Base-by-base conservation (phyloP, 2,329 filamentous ascomycete species). In the Alternaria consortialis region DNA sequence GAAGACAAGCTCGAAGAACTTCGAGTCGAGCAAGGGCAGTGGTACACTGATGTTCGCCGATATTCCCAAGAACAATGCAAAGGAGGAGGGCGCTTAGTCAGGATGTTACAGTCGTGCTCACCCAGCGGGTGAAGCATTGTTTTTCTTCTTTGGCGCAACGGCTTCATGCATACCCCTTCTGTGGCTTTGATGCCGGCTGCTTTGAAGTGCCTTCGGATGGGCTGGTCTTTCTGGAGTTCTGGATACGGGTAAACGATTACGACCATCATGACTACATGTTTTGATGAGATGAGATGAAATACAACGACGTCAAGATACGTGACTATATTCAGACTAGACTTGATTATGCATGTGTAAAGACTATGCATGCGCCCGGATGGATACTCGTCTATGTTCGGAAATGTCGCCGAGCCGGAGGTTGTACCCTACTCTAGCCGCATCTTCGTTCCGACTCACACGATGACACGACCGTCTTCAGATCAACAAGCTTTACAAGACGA, bases 401-500 rank as follows among this genome's bases (percentile, higher is more conserved):
- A 65, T 67, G 56, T 59, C 58, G 67, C 72, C 67, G 71, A 72
- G 71, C 58, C 47, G 27, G 58, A 53, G 60, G 46, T 62, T 55
- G 58, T 53, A 55, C 50, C 37, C 54, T 36, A 53, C 32, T 15
- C 47, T 40, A 42, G 36, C 44, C 51, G 59, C 63, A 62, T 68
- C 56, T 55, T 65, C 58, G 37, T 48, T 56, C 52, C 42, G 23
- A 52, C 25, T 50, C 57, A 56, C 64, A 56, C 67, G 51, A 79
- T 79, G 75, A 72, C 65, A 64, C 58, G 66, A 52, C 48, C 60
- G 60, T 25, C 58, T 43, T 42, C 58, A 50, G 62, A 67, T 50
- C 69, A 73, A 61, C 67, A 74, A 60, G 67, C 72, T 68, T 72
- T 81, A 20, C 57, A 74, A 55, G 74, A 84, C 75, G 88, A 91